Evolutionary conservation across 73 alveolate genomes (phyloP).

Genomic region (Symbiodinium natans): DNA sequence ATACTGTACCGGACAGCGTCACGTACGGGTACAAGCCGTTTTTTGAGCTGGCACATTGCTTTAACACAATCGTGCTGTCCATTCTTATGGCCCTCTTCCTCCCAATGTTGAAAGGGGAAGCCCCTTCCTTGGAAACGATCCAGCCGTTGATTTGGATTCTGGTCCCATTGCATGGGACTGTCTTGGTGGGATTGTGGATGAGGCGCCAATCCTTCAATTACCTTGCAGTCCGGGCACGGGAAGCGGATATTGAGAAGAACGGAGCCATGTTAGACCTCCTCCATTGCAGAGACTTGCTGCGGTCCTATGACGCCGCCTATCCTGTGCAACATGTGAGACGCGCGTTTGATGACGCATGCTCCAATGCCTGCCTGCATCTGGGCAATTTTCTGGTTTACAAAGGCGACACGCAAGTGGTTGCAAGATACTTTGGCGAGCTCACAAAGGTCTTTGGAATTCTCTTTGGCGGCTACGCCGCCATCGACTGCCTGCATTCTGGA

Average conservation of each 20-base stretch:
- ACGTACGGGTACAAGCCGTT: neutral
- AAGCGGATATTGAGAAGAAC: constrained; percentile 24
- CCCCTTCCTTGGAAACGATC: neutral
- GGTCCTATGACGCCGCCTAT: neutral
- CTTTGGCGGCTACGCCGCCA: neutral
- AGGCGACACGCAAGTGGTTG: neutral
- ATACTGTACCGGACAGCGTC: neutral
- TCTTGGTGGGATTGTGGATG: neutral
- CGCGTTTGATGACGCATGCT: neutral
- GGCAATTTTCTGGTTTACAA: neutral
- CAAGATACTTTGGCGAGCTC: neutral
- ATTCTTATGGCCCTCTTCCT: neutral
- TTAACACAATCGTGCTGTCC: neutral
- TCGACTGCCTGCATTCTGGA: neutral
- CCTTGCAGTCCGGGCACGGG: constrained; percentile 34
- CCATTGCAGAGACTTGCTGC: neutral
- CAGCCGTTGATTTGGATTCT: neutral
- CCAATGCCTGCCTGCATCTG: neutral
- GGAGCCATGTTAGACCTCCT: neutral
- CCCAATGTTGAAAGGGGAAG: neutral
- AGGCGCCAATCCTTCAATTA: neutral
- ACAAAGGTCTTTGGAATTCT: neutral
- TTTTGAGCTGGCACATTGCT: neutral
- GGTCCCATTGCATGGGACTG: neutral
- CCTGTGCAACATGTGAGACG: neutral